phyloP scores from a whole-genome alignment of 2,329 filamentous ascomycete genomes.

The Dactylellina parvicollis region DNA sequence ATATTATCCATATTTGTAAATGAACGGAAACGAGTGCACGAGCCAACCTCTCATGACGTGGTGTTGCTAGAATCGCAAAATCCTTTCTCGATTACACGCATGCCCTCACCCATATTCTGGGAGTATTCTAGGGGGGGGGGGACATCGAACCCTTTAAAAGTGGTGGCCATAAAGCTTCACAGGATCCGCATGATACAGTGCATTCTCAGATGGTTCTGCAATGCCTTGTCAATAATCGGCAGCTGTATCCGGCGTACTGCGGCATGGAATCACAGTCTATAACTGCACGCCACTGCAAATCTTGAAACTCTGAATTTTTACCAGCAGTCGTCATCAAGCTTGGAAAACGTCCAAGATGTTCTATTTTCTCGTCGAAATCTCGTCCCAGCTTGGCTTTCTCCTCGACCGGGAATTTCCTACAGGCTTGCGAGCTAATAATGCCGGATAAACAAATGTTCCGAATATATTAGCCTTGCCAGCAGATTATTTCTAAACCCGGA shows the following conservation, averaged over 20 bases:
- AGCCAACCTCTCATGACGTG: slow-evolving; percentile 26
- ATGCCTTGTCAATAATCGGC: too few relatives aligned
- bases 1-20: slow-evolving; percentile 21
- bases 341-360: slow-evolving; percentile 4
- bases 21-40: slow-evolving; percentile 22
- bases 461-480: slow-evolving; percentile 32
- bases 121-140: background rate
- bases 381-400: slow-evolving; percentile 21
- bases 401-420: background rate
- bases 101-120: background rate
- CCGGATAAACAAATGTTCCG: slow-evolving; percentile 49
- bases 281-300: too few relatives aligned
- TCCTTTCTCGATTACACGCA: slow-evolving; percentile 5
- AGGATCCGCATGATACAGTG: too few relatives aligned
- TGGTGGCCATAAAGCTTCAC: too few relatives aligned
- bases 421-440: background rate
- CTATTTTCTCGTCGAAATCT: slow-evolving; percentile 13
- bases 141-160: too few relatives aligned
- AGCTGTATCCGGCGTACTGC: too few relatives aligned
- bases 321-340: too few relatives aligned
- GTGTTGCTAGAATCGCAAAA: slow-evolving; percentile 3
- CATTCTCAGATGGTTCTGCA: too few relatives aligned
- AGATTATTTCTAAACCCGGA: slow-evolving; percentile 24
- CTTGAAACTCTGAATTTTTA: too few relatives aligned
- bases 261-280: too few relatives aligned